Base-by-base conservation (phyloP, 2,329 filamentous ascomycete genomes). In the Penicillium palitans region DNA sequence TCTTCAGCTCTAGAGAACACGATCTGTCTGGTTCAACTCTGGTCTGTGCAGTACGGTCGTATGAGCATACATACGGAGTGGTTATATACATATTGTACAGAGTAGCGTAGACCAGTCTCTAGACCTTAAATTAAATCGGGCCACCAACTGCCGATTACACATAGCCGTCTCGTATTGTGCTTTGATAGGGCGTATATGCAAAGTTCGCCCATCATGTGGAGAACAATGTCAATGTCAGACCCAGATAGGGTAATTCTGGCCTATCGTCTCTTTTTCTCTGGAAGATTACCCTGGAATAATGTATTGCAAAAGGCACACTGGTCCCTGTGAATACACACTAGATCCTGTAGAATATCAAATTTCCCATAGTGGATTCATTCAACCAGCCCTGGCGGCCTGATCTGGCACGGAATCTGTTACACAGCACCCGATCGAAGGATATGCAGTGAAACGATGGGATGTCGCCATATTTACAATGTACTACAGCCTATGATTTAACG, bases 1-100 rank as follows among this genome's bases (percentile, higher is more conserved):
- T 53, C 55, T 47, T 57, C 42, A 53, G 25, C 41, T 21, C 27
- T 6, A 19, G 10, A n/a, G 35, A 41, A 47, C 33, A 24, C 13
- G 35, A 47, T 42, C 33, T 52, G 33, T 21, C 40, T 7, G 17
- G 21, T 9, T 40, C 19, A 39, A 27, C 19, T 29, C 17, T 55
- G 48, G 55, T 52, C 55, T 46, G 55, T 57, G 55, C 41, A 46
- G 48, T 45, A 51, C 39, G 4, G 19, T 10, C 25, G 29, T 21
- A 33, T 17, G 12, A 15, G 12, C 29, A 47, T 24, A 47, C 19
- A 24, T 24, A 21, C 19, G 19, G 19, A 21, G 19, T 21, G 6
- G 25, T 25, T 25, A 25, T 25, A 33, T 44, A 19, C 10, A n/a
- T 47, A 9, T 33, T 6, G 42, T 29, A 29, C 42, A n/a, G 41